Evolutionary conservation across 148 eudicot species (phyloP).

Genomic region (Dysphania ambrosioides): DNA sequence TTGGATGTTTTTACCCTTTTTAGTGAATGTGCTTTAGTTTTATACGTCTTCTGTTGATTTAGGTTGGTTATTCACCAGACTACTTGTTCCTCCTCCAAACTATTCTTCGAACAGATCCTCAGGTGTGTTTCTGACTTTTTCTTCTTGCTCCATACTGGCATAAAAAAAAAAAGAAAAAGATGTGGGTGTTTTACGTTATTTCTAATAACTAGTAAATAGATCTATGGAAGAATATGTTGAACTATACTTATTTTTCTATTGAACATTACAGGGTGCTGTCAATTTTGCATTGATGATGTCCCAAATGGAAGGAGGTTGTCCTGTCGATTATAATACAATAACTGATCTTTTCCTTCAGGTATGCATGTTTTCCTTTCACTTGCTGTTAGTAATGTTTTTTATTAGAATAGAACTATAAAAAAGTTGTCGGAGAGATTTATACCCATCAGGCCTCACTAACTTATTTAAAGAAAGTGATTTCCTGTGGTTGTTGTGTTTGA

Average conservation of each 20-base stretch:
- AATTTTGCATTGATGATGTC: conserved; percentile 66
- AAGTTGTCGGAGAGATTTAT: neutral
- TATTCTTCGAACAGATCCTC: conserved; percentile 38
- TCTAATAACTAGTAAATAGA: neutral
- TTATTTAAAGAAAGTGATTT: neutral
- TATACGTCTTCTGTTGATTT: conserved; percentile 7
- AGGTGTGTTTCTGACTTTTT: conserved; percentile 23
- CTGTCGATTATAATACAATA: conserved; percentile 82
- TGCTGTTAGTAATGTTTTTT: neutral
- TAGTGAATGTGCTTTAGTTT: neutral
- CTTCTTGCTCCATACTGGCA: neutral
- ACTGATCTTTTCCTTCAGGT: conserved; percentile 94
- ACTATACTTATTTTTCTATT: neutral
- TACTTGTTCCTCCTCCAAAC: conserved; percentile 37
- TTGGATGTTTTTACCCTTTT: neutral
- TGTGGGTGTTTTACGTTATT: neutral
- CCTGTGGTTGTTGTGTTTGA: neutral
- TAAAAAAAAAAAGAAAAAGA: neutral
- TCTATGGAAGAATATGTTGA: conserved; percentile 4
- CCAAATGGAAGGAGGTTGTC: conserved; percentile 97
- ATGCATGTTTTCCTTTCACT: neutral
- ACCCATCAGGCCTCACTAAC: neutral
- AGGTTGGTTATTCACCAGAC: conserved; percentile 41
- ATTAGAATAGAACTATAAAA: neutral
- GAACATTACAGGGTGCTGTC: conserved; percentile 32